A percentile compares a stretch with the other conserved stretches of the same genome.
These are phyloP conservation scores for Cystobasidiaceae sp. DNA, from an alignment of 1,284 basidiomycete species.

Conservation along the genomic window DNA sequence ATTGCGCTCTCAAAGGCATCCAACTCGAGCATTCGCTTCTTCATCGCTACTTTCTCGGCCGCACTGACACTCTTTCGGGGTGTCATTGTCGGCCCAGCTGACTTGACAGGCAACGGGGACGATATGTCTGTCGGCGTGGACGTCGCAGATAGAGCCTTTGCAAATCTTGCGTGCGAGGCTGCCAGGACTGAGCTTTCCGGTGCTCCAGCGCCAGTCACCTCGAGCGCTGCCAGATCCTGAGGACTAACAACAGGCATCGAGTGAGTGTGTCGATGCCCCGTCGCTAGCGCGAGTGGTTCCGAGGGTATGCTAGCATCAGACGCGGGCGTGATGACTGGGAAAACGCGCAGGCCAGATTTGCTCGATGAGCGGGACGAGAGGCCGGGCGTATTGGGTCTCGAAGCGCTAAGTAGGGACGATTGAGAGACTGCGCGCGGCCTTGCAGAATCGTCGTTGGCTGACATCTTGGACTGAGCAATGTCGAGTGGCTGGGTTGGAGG, in stretches of 20 bases:
- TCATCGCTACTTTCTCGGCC: too few species aligned
- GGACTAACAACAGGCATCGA: background rate
- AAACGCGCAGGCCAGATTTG: background rate
- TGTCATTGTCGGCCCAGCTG: background rate
- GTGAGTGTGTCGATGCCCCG: background rate
- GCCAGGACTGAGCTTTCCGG: background rate
- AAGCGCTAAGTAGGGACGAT: constrained; percentile 19
- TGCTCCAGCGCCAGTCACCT: background rate
- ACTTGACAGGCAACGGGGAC: background rate
- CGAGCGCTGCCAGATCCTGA: background rate
- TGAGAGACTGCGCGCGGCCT: constrained; percentile 3
- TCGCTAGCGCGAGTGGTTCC: background rate
- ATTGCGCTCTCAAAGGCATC: too few species aligned
- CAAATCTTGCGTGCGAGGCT: background rate
- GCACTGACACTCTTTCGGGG: background rate
- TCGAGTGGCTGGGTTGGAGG: too few species aligned
- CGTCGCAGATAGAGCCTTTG: background rate
- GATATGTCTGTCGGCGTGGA: background rate
- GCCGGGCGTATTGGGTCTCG: constrained; percentile 10
- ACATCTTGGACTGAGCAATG: too few species aligned
- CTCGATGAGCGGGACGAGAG: background rate
- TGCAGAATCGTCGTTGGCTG: background rate
- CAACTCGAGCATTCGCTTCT: too few species aligned
- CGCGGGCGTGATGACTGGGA: background rate
- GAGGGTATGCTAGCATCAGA: background rate